Base-by-base conservation (phyloP, 2,329 filamentous ascomycete genomes). In the Colletotrichum lentis region DNA sequence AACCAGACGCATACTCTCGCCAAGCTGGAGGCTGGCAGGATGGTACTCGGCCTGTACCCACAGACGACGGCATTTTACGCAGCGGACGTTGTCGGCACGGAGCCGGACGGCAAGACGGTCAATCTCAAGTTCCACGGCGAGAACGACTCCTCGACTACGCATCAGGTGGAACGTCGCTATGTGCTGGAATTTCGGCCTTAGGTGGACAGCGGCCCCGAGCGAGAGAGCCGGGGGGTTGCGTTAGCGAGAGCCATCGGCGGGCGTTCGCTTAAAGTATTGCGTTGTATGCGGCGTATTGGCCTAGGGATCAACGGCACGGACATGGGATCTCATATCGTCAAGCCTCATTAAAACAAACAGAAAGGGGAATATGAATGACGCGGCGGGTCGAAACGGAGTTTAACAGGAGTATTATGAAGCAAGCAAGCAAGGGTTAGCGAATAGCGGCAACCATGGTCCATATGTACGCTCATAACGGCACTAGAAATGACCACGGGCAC, bases 41-140 rank as follows among this genome's bases (percentile, higher is more conserved):
- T 88, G 53, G 92, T 95, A 10, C 82, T 95, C 65, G 92, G 92
- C 0, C 81, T 93, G 66, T 96, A 96, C 74, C 92, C 92, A 0
- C 90, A 93, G 73, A 95, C 92, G 1, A 94, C 92, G 1, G 94
- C 91, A 0, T 95, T 96, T 73, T 96, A 96, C 77, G 90, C 91
- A 76, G 92, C 92, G 1, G 91, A 94, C 72, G 92, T 95, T 10
- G 91, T 92, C 79, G 89, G 89, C 43, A 89, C 87, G 82, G 82
- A 90, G 64, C 81, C 81, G 46, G 76, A 83, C 69, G 74, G 83
- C 47, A 85, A 84, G 62, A 70, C 57, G 69, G 88, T 90, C 49
- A 86, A 86, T 64, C 81, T 95, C 71, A 89, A 92, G 70, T 95
- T 95, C 73, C 92, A 95, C 75, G 91, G 91, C 16, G 91, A 94